A percentile compares a stretch with the other conserved stretches of the same genome.
phyloP scores from a whole-genome alignment of 257 asterid species.

The Petrea volubilis region DNA sequence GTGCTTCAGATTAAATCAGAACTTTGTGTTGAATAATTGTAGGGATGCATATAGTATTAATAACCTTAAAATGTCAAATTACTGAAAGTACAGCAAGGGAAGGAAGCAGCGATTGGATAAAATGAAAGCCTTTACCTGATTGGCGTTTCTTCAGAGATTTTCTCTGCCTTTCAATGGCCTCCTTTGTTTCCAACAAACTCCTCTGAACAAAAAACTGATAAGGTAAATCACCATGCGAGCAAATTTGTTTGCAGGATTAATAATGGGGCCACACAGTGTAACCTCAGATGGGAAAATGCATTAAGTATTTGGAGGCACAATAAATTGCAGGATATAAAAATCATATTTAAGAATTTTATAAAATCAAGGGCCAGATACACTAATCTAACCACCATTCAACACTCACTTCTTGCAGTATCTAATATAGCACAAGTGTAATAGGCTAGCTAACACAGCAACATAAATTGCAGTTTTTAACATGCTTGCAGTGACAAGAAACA shows the following conservation, averaged over 20 bases:
- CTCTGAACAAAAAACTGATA: constrained; percentile 44
- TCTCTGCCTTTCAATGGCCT: constrained; percentile 93
- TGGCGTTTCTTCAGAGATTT: constrained; percentile 88
- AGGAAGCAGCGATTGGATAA: constrained; percentile 16
- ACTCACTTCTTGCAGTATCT: not conserved
- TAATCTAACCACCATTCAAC: not conserved
- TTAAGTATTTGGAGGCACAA: not conserved
- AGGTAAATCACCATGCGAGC: not conserved
- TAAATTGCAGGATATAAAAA: not conserved
- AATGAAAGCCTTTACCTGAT: constrained; percentile 47
- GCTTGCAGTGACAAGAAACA: not conserved
- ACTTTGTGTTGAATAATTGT: not conserved
- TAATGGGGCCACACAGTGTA: not conserved
- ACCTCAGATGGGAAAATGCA: not conserved
- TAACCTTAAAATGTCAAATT: not conserved
- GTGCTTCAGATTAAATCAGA: not conserved
- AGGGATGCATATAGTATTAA: not conserved
- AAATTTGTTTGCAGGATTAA: not conserved
- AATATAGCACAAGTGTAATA: not conserved
- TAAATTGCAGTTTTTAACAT: not conserved
- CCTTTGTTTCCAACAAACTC: constrained; percentile 82
- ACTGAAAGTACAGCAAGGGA: constrained; percentile 7
- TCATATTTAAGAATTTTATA: constrained; percentile 9
- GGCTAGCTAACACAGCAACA: not conserved
- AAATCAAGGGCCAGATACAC: constrained; percentile 8